phyloP scores from a whole-genome alignment of 257 asterid genomes.

The Linaria vulgaris region DNA sequence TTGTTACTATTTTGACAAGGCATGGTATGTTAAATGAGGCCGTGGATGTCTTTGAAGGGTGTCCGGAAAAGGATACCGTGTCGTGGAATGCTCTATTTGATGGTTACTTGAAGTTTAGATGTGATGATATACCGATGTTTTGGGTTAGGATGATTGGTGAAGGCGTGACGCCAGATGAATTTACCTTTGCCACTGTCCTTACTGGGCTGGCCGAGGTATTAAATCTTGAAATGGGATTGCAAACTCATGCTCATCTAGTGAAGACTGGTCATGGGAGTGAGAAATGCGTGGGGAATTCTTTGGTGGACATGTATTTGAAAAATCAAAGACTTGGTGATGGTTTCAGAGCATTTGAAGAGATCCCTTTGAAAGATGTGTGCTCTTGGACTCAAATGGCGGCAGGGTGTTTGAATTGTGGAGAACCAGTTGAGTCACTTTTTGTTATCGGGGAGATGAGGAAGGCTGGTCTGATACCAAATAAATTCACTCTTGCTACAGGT shows the following conservation, averaged over 20 bases:
- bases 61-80: slow-evolving; percentile 42
- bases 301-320: slow-evolving; percentile 73
- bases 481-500: slow-evolving; percentile 67
- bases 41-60: slow-evolving; percentile 42
- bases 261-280: slow-evolving; percentile 66
- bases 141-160: slow-evolving; percentile 55
- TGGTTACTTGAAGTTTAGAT: slow-evolving; percentile 49
- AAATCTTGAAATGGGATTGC: slow-evolving; percentile 54
- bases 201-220: slow-evolving; percentile 65
- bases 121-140: slow-evolving; percentile 39
- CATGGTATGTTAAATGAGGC: slow-evolving; percentile 54
- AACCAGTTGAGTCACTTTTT: slow-evolving; percentile 51
- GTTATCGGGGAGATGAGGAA: slow-evolving; percentile 57
- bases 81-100: slow-evolving; percentile 76
- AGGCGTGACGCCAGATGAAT: slow-evolving; percentile 62
- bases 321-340: slow-evolving; percentile 45
- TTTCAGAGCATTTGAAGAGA: slow-evolving; percentile 60
- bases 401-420: slow-evolving; percentile 57
- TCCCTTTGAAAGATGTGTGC: slow-evolving; percentile 48
- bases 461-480: slow-evolving; percentile 55
- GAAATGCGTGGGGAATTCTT: slow-evolving; percentile 62
- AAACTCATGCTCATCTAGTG: slow-evolving; percentile 54
- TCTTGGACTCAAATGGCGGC: slow-evolving; percentile 78
- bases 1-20: slow-evolving; percentile 54
- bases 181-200: slow-evolving; percentile 63